These are phyloP conservation scores for Backusella parvicylindrica DNA, from an alignment of 192 early-diverging fungal species.

Conservation along the genomic window DNA sequence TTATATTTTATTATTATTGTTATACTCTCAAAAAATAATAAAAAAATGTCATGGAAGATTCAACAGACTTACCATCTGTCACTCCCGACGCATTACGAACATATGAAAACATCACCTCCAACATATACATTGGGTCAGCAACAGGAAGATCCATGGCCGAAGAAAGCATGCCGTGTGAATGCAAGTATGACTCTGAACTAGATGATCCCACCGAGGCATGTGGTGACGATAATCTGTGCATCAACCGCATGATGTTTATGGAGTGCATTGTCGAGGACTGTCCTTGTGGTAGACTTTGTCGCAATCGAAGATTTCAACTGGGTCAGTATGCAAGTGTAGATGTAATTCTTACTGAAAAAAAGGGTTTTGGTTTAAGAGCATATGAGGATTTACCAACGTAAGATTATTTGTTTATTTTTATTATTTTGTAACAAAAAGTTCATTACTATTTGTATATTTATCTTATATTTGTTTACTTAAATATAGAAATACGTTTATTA, in stretches of 20 bases:
- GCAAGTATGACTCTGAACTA: slow-evolving; percentile 63
- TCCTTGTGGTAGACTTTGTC: slow-evolving; percentile 82
- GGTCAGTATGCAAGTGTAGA: slow-evolving; percentile 81
- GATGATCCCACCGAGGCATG: slow-evolving; percentile 72
- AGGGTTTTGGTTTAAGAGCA: slow-evolving; percentile 89
- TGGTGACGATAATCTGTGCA: slow-evolving; percentile 86
- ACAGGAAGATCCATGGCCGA: slow-evolving; percentile 63
- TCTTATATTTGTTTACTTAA: not conserved
- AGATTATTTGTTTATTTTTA: not conserved
- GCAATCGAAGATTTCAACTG: slow-evolving; percentile 88
- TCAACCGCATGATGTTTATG: slow-evolving; percentile 87
- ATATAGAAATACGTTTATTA: slow-evolving; percentile 80
- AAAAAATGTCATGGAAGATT: slow-evolving; percentile 2
- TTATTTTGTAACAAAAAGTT: too few species aligned
- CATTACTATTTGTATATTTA: too few species aligned
- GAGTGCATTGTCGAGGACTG: slow-evolving; percentile 90
- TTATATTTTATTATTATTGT: not conserved
- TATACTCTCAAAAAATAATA: not conserved
- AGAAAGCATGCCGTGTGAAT: slow-evolving; percentile 76
- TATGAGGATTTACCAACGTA: slow-evolving; percentile 60
- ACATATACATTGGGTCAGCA: slow-evolving; percentile 68
- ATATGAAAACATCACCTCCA: slow-evolving; percentile 63
- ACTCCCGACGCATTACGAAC: slow-evolving; percentile 47
- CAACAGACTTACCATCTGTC: slow-evolving; percentile 1
- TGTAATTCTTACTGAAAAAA: slow-evolving; percentile 84